These are phyloP conservation scores for Pleurotus tuber-regium DNA, from an alignment of 768 basidiomycete species.

Conservation along the genomic window DNA sequence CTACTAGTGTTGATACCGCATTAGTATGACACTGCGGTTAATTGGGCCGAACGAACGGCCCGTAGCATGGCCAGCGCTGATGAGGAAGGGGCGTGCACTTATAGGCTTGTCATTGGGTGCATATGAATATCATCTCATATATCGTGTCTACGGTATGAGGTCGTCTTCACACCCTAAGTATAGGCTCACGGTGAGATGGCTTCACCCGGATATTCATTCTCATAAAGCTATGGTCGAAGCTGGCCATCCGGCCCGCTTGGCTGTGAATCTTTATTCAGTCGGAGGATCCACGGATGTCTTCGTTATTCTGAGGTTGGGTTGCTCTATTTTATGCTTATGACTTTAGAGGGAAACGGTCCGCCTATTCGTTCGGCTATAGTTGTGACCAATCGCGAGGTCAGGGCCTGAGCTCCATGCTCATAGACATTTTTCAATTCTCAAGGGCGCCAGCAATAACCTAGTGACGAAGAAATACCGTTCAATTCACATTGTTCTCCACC, in stretches of 20 bases:
- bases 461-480: conserved; percentile 9
- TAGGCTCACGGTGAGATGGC: too few species aligned
- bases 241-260: conserved; percentile 3
- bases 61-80: too few species aligned
- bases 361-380: background rate
- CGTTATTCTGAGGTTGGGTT: background rate
- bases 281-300: background rate
- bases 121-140: too few species aligned
- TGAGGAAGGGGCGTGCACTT: too few species aligned
- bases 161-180: too few species aligned
- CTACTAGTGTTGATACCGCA: too few species aligned
- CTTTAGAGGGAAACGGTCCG: background rate
- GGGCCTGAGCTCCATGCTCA: background rate
- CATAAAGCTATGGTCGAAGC: too few species aligned
- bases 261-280: background rate
- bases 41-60: too few species aligned
- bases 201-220: too few species aligned
- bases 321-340: background rate
- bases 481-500: background rate
- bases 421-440: background rate
- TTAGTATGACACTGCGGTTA: too few species aligned
- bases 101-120: too few species aligned
- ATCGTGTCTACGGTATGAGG: too few species aligned
- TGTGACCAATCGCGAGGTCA: background rate
- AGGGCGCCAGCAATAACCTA: background rate